Evolutionary conservation across 805 yeast species (phyloP).

Genomic region (Nematodospora valgi): DNA sequence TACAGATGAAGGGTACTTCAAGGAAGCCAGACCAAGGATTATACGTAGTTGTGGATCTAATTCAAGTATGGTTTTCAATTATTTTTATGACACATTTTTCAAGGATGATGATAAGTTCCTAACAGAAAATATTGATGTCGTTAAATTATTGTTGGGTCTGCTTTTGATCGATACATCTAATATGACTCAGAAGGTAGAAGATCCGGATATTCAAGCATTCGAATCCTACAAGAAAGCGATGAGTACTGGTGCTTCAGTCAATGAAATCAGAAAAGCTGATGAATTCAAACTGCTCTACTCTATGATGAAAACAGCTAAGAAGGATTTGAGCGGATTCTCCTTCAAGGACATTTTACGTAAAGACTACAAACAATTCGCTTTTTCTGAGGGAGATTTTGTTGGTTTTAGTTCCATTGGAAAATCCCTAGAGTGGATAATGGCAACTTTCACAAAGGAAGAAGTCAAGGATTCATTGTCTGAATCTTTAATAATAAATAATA

Average conservation of each 20-base stretch:
- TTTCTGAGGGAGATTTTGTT: conserved; percentile 33
- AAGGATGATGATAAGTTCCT: conserved; percentile 14
- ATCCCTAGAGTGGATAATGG: conserved; percentile 52
- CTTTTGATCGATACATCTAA: conserved; percentile 74
- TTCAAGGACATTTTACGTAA: conserved; percentile 65
- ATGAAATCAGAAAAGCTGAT: neutral
- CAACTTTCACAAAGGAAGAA: conserved; percentile 20
- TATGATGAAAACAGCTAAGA: conserved; percentile 47
- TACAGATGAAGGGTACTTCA: conserved; percentile 56
- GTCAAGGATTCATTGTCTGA: conserved; percentile 19
- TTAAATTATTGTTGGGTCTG: conserved; percentile 59
- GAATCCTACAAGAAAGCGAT: conserved; percentile 29
- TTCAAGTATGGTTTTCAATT: conserved; percentile 64
- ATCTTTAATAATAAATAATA: conserved; percentile 15
- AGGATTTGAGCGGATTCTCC: conserved; percentile 58
- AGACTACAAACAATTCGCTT: conserved; percentile 76
- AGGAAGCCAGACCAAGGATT: conserved; percentile 57
- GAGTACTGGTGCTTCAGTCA: neutral
- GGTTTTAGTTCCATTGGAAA: conserved; percentile 80
- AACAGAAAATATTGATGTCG: conserved; percentile 27
- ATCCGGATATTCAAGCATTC: conserved; percentile 49
- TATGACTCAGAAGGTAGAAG: conserved; percentile 60
- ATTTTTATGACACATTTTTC: conserved; percentile 42
- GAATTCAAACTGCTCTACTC: conserved; percentile 14
- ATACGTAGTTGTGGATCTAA: conserved; percentile 73